phyloP scores from a whole-genome alignment of 768 basidiomycete genomes.

The Leucocoprinus sp. region DNA sequence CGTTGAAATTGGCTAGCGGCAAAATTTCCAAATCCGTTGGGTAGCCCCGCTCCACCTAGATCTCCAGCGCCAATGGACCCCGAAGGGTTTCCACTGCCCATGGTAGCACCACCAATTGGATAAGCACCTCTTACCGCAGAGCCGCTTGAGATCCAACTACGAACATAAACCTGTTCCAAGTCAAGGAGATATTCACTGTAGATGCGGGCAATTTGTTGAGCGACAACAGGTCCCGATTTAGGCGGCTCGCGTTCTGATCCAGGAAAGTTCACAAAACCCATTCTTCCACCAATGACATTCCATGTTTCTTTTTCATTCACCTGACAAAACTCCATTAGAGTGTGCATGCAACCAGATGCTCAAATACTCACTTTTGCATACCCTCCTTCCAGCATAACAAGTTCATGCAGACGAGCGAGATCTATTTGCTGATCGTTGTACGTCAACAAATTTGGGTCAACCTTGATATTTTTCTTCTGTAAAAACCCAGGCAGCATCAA shows the following conservation, averaged over 20 bases:
- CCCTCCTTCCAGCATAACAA: slow-evolving; percentile 56
- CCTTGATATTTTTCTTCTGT: slow-evolving; percentile 28
- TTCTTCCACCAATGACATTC: slow-evolving; percentile 57
- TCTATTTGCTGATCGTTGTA: slow-evolving; percentile 54
- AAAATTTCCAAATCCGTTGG: not conserved
- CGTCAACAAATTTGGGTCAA: slow-evolving; percentile 32
- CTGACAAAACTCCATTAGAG: slow-evolving; percentile 23
- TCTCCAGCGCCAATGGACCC: slow-evolving; percentile 1
- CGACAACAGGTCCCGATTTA: slow-evolving; percentile 53
- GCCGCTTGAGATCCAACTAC: slow-evolving; percentile 27
- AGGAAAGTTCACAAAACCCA: slow-evolving; percentile 61
- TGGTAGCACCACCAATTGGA: not conserved
- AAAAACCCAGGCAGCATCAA: slow-evolving; percentile 41
- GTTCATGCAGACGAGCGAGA: slow-evolving; percentile 46
- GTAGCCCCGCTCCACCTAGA: not conserved
- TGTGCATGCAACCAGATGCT: not conserved
- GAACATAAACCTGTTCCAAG: slow-evolving; percentile 51
- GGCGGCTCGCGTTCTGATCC: slow-evolving; percentile 52
- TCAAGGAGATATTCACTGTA: slow-evolving; percentile 49
- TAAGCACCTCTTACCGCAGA: slow-evolving; percentile 5
- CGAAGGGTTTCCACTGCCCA: no score
- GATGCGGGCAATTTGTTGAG: slow-evolving; percentile 48
- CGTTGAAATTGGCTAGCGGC: not conserved
- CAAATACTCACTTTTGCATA: slow-evolving; percentile 29
- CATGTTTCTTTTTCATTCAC: slow-evolving; percentile 50